Conservation (phyloP, 2,329 filamentous ascomycete genomes). For the Scopulariopsis brevicaulis region DNA sequence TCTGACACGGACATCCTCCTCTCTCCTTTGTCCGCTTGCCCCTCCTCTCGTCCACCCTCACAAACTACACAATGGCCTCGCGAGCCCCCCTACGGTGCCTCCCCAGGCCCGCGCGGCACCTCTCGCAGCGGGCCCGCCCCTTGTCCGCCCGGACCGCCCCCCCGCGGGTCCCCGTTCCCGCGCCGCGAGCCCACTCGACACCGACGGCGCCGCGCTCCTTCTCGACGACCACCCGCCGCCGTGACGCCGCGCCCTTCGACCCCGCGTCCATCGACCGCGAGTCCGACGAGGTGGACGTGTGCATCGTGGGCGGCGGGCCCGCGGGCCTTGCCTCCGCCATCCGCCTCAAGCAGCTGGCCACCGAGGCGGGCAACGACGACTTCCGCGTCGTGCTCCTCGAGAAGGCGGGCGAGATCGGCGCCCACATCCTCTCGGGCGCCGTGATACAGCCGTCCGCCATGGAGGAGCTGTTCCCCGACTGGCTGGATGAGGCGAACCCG, state of each 20-base stretch:
- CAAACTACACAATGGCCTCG: slow-evolving; percentile 2
- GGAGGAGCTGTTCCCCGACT: slow-evolving; percentile 85
- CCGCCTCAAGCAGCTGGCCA: slow-evolving; percentile 87
- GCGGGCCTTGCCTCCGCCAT: slow-evolving; percentile 90
- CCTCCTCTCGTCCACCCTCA: not conserved
- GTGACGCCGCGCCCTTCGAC: slow-evolving; percentile 43
- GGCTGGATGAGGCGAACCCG: slow-evolving; percentile 81
- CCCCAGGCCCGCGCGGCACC: not conserved
- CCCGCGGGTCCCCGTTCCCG: not conserved
- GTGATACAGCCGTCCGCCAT: slow-evolving; percentile 85
- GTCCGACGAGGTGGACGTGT: slow-evolving; percentile 88
- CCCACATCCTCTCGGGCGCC: slow-evolving; percentile 91
- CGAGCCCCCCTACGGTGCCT: slow-evolving; percentile 4
- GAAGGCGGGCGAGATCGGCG: slow-evolving; percentile 89
- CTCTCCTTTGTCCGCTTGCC: not conserved
- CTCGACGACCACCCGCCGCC: slow-evolving; percentile 18
- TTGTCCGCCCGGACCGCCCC: slow-evolving; percentile 7
- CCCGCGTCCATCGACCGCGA: slow-evolving; percentile 67
- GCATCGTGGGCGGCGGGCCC: slow-evolving; percentile 92
- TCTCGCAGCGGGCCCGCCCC: slow-evolving; percentile 8
- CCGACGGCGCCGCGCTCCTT: slow-evolving; percentile 19
- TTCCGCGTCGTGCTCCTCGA: slow-evolving; percentile 89
- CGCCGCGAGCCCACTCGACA: not conserved
- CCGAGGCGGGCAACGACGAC: slow-evolving; percentile 88
- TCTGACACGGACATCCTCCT: not conserved